Percentiles rank a stretch among this genome's conserved stretches.
Conservation (phyloP, 2,329 filamentous ascomycete species). For the Didymella segeticola region DNA sequence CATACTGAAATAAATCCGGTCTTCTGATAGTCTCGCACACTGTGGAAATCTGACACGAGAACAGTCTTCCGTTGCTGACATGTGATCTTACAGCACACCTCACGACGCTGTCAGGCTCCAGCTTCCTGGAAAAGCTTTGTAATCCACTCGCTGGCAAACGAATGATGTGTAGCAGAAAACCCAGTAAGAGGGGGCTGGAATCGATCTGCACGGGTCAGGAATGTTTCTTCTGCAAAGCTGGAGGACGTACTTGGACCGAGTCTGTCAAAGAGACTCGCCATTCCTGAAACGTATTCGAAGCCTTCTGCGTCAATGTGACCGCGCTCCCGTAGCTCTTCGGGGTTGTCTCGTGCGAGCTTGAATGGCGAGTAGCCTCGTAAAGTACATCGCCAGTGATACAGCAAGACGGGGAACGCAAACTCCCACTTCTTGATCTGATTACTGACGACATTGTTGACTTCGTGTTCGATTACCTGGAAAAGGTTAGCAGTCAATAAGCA, state of each 20-base stretch:
- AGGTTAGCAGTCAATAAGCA: constrained; percentile 18
- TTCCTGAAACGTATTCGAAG: constrained; percentile 39
- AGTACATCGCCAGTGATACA: constrained; percentile 43
- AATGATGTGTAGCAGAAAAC: constrained; percentile 31
- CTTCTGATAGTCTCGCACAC: constrained; percentile 13
- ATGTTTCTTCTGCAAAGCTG: neutral
- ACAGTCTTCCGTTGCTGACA: constrained; percentile 1
- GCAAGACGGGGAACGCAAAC: constrained; percentile 39
- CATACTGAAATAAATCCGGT: constrained; percentile 15
- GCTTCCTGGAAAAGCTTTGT: constrained; percentile 42
- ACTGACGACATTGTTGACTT: constrained; percentile 43
- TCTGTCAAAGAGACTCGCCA: constrained; percentile 36
- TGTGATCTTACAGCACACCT: constrained; percentile 1
- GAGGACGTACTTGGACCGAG: constrained; percentile 32
- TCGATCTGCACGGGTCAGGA: constrained; percentile 32
- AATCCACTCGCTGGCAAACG: constrained; percentile 43
- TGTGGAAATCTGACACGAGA: neutral
- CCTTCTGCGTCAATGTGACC: constrained; percentile 40
- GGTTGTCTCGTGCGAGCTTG: constrained; percentile 45
- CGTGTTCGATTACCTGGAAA: constrained; percentile 36
- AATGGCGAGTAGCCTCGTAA: constrained; percentile 43
- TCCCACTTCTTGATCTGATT: constrained; percentile 46
- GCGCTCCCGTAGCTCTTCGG: constrained; percentile 38
- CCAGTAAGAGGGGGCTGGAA: constrained; percentile 40
- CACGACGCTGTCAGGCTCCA: constrained; percentile 27